Conservation (phyloP, 2,329 filamentous ascomycete genomes). For the Macrophomina phaseolina region DNA sequence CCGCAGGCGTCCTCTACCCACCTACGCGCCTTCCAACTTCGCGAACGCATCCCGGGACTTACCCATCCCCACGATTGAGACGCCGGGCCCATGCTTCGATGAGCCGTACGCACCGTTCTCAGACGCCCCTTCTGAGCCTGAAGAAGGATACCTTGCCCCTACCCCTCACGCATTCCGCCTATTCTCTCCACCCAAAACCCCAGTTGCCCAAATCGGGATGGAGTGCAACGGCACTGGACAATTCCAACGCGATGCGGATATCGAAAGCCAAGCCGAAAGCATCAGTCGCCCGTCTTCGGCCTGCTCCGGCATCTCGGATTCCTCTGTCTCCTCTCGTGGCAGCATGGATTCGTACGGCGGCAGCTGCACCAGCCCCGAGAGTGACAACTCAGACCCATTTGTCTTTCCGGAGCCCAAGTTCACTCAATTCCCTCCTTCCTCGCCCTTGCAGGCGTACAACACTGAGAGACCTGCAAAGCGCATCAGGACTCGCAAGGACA, state of each 20-base stretch:
- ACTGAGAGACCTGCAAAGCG: conserved; percentile 45
- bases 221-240: conserved; percentile 37
- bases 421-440: conserved; percentile 37
- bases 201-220: conserved; percentile 48
- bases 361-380: conserved; percentile 67
- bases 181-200: conserved; percentile 57
- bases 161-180: conserved; percentile 43
- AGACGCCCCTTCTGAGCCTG: conserved; percentile 36
- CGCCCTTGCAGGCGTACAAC: conserved; percentile 38
- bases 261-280: conserved; percentile 46
- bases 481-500: conserved; percentile 48
- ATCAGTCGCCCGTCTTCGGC: conserved; percentile 63
- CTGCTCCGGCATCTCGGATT: conserved; percentile 65
- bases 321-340: conserved; percentile 65
- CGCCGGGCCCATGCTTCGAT: conserved; percentile 46
- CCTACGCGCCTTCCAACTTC: conserved; percentile 33
- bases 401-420: conserved; percentile 47
- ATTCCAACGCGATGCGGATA: conserved; percentile 41
- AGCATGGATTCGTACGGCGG: conserved; percentile 64
- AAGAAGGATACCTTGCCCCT: conserved; percentile 52
- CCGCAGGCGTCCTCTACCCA: conserved; percentile 46
- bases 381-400: conserved; percentile 64
- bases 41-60: conserved; percentile 36
- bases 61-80: conserved; percentile 58
- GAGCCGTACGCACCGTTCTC: conserved; percentile 28